phyloP scores from a whole-genome alignment of 225 moss, liverwort and hornwort species.

The Straminergon stramineum region DNA sequence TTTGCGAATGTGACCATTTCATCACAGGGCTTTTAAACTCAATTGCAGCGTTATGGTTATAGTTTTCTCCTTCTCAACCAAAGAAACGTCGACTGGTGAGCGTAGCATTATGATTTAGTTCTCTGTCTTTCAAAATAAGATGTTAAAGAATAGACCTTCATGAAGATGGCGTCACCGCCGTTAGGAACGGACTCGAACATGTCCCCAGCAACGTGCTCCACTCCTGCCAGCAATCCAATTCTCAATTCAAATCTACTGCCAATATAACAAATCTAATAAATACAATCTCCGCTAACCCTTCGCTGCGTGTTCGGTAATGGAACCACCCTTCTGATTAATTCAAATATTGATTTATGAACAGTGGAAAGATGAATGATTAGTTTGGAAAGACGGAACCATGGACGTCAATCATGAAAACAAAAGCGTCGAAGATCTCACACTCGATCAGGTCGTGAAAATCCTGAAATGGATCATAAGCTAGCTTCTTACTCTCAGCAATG shows the following conservation, averaged over 20 bases:
- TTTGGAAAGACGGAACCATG: not conserved
- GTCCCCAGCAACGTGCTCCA: constrained; percentile 16
- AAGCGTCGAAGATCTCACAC: not conserved
- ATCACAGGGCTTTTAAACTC: not conserved
- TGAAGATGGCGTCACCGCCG: constrained; percentile 13
- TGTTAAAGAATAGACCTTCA: not conserved
- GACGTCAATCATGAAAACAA: not conserved
- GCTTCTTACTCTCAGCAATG: not conserved
- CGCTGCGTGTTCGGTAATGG: not conserved
- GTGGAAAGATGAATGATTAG: not conserved
- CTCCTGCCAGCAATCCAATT: not conserved
- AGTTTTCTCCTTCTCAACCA: not conserved
- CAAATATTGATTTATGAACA: not conserved
- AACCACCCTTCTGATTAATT: not conserved
- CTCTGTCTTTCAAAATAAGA: not conserved
- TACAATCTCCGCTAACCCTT: too few relatives aligned
- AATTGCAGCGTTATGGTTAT: not conserved
- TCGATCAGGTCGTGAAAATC: not conserved
- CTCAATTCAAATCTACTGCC: not conserved
- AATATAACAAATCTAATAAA: not conserved
- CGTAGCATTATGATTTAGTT: not conserved
- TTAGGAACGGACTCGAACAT: constrained; percentile 13
- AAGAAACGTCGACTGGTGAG: not conserved
- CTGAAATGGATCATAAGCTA: not conserved
- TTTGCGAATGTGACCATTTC: not conserved